A percentile compares a stretch with the other conserved stretches of the same genome.
These are phyloP conservation scores for Talaromyces sp. DNA, from an alignment of 2,329 filamentous ascomycete genomes.

Conservation along the genomic window DNA sequence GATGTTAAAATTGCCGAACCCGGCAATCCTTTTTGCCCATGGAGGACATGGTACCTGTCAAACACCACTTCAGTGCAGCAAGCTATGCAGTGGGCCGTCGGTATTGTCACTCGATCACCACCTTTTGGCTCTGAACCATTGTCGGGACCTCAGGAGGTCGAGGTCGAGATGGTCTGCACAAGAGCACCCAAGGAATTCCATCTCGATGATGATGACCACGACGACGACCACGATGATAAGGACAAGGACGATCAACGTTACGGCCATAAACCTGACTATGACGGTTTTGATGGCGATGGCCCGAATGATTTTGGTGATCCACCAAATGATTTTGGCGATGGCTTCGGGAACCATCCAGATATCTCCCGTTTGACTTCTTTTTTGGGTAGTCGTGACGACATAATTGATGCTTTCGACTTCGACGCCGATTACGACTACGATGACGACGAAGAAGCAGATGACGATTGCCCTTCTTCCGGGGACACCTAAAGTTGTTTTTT, in stretches of 20 bases:
- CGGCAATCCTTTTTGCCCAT: constrained; percentile 24
- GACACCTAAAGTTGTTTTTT: background rate
- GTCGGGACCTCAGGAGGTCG: constrained; percentile 24
- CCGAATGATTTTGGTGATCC: background rate
- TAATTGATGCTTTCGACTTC: constrained; percentile 9
- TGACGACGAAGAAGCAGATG: background rate
- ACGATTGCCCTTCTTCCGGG: background rate
- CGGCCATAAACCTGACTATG: background rate
- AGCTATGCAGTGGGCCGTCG: constrained; percentile 32
- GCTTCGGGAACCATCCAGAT: background rate
- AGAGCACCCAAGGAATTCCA: constrained; percentile 23
- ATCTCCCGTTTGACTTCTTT: background rate
- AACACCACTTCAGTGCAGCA: constrained; percentile 27
- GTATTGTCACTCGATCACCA: constrained; percentile 30
- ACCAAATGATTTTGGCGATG: background rate
- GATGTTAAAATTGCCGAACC: constrained; percentile 24
- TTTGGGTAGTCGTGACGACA: background rate
- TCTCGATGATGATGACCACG: background rate
- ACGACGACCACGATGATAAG: background rate
- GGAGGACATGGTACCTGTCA: constrained; percentile 34
- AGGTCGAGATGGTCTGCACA: constrained; percentile 31
- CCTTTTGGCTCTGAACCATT: constrained; percentile 21
- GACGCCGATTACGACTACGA: constrained; percentile 3
- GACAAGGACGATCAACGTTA: background rate
- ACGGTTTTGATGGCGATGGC: background rate